Evolutionary conservation across 169 alveolate genomes (phyloP), one percentile per base, ranked within the genome.

Genomic region (Plasmodium relictum): DNA sequence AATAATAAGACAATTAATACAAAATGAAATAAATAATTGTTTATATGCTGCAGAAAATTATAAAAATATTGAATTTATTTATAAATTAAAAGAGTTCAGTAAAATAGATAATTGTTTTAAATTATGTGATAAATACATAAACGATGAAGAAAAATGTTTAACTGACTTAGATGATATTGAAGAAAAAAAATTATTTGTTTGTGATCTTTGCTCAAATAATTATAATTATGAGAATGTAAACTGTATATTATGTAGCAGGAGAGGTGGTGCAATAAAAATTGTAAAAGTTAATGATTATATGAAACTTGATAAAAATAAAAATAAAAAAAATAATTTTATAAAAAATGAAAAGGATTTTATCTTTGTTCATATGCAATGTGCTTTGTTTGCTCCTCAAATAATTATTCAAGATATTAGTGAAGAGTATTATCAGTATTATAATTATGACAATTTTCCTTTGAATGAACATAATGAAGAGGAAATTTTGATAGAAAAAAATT

Each of bases 171-270:
- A 83, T 6, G 91, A 83, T 18, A 12, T 83, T 20, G 73, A 69
- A 39, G 91, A 69, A 22, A 68, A 62, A 24, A 83, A 83, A 42
- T 66, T 83, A 58, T 83, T 83, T 44, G 65, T 83, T 18, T 83
- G 91, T 56, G 91, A 83, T 68, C 14, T 83, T n/a, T 83, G 91
- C 68, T 85, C 86, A n/a, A 66, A 83, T 56, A 83, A 83, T 83
- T 83, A 70, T 69, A 62, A 18, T 7, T 45, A 66, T 69, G 91
- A 83, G 54, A 83, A 70, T 54, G 91, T 58, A 3, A 83, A 83
- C 9, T 83, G 91, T 37, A 83, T 83, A 41, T 61, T 83, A 37
- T 83, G 91, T 45, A 83, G 91, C 42, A 54, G 91, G 18, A 83
- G 61, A 44, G 91, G 91, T 18, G 91, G 91, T 6, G 91, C 91